Evolutionary conservation across 129 eudicot genomes (phyloP).

Genomic region (Pittosporum tobira): DNA sequence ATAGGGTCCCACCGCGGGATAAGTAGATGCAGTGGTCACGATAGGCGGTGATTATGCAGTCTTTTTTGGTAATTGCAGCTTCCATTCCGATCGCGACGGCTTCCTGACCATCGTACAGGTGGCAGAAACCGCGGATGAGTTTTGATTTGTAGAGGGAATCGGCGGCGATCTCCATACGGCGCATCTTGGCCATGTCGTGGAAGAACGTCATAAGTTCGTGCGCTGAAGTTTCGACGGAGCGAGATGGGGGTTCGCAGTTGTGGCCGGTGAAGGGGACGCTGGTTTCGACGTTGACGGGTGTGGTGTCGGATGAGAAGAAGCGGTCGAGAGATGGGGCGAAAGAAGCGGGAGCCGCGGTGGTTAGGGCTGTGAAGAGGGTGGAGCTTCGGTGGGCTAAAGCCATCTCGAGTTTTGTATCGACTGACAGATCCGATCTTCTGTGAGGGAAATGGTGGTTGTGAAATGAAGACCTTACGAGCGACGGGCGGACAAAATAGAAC

Average conservation of each 20-base stretch:
- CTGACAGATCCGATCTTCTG: neutral
- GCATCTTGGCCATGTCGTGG: conserved; percentile 81
- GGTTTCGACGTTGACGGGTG: conserved; percentile 75
- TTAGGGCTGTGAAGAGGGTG: conserved; percentile 15
- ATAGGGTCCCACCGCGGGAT: conserved; percentile 72
- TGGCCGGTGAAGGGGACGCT: conserved; percentile 81
- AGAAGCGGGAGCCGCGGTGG: conserved; percentile 16
- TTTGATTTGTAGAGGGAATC: conserved; percentile 93
- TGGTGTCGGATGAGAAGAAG: conserved; percentile 29
- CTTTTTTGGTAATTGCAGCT: conserved; percentile 75
- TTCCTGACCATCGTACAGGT: conserved; percentile 89
- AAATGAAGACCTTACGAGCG: too few relatives aligned
- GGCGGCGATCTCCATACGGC: conserved; percentile 97
- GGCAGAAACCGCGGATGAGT: conserved; percentile 92
- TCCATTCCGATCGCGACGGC: conserved; percentile 96
- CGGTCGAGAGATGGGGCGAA: conserved; percentile 21
- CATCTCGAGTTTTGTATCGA: conserved; percentile 6
- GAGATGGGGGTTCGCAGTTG: conserved; percentile 80
- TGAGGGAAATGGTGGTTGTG: neutral
- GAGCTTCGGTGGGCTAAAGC: conserved; percentile 24
- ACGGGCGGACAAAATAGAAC: too few relatives aligned
- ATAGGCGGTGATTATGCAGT: conserved; percentile 82
- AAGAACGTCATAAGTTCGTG: conserved; percentile 71
- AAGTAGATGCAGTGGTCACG: conserved; percentile 72
- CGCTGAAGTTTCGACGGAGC: conserved; percentile 67